Base-by-base conservation (phyloP, 306 rosid species). In the Cucurbita ficifolia region DNA sequence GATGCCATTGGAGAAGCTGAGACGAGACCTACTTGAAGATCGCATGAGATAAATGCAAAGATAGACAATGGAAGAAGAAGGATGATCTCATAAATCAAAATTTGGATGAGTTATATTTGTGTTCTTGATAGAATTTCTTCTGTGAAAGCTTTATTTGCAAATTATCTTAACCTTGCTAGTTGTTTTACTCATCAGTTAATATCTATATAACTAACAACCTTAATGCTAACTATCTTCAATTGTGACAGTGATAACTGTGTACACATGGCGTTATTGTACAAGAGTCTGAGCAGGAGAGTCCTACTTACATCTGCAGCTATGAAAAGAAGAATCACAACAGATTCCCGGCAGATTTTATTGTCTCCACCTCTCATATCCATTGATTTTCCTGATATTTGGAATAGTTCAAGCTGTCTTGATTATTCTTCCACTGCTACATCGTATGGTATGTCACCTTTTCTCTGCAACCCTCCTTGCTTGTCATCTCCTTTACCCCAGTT, bases 311-410 rank as follows among this genome's bases (percentile, higher is more conserved):
- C 48, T 52, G 80, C 88, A 86, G 82, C 75, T 76, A 77, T 42
- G 76, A 81, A 55, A 79, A 79, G 72, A 79, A 81, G 64, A 51
- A 45, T 73, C 63, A 46, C 19, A 65, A 59, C 81, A 76, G 75
- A 35, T 64, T 61, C 74, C 79, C 79, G 54, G 68, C 83, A 81
- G 79, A 86, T 83, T 80, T 68, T 90, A 50, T 33, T 87, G 79
- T 90, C 96, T 78, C 96, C 96, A 36, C 74, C 91, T 81, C 96
- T 92, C 24, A 78, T 77, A 57, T 87, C 96, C 78, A 49, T 90
- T 48, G 98, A 92, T 83, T 68, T 88, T 69, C 92, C 92, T 50
- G 96, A 90, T 46, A 67, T 76, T 78, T 92, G 98, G 98, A 71
- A 90, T 46, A 72, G 73, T 74, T 70, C 80, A 49, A 48, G 69